These are phyloP conservation scores for Arabidopsis hybrid DNA, from an alignment of 441 rosid species.

Conservation along the genomic window DNA sequence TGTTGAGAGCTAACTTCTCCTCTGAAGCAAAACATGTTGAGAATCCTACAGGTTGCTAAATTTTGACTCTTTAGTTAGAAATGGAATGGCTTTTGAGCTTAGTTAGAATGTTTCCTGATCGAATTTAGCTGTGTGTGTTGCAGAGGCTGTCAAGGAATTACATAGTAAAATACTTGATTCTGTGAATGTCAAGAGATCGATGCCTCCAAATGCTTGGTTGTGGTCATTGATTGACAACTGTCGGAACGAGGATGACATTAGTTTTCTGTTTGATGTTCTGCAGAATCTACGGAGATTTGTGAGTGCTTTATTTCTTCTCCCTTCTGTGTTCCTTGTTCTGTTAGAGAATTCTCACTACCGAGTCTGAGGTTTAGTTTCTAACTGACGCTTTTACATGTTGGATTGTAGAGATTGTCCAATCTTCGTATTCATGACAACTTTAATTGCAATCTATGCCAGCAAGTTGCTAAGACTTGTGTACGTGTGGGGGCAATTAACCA, in stretches of 20 bases:
- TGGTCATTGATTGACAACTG: constrained; percentile 87
- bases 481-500: constrained; percentile 68
- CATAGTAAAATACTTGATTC: constrained; percentile 70
- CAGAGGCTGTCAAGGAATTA: constrained; percentile 81
- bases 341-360: neutral
- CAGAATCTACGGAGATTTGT: constrained; percentile 81
- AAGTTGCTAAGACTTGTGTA: constrained; percentile 75
- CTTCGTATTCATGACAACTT: constrained; percentile 78
- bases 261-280: constrained; percentile 67
- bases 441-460: constrained; percentile 74
- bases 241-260: constrained; percentile 62
- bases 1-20: constrained; percentile 52
- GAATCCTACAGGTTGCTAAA: constrained; percentile 62
- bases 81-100: neutral
- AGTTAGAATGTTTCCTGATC: constrained; percentile 24
- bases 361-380: neutral
- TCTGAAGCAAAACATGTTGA: constrained; percentile 49
- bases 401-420: constrained; percentile 75
- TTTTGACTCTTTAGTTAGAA: neutral
- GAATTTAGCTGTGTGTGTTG: constrained; percentile 25
- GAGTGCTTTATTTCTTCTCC: constrained; percentile 44
- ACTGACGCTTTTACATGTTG: neutral
- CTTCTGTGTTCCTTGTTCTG: neutral
- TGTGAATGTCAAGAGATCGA: constrained; percentile 62
- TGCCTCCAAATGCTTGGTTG: constrained; percentile 85